Conservation (phyloP, 1,284 basidiomycete genomes). For the Athelia psychrophila region DNA sequence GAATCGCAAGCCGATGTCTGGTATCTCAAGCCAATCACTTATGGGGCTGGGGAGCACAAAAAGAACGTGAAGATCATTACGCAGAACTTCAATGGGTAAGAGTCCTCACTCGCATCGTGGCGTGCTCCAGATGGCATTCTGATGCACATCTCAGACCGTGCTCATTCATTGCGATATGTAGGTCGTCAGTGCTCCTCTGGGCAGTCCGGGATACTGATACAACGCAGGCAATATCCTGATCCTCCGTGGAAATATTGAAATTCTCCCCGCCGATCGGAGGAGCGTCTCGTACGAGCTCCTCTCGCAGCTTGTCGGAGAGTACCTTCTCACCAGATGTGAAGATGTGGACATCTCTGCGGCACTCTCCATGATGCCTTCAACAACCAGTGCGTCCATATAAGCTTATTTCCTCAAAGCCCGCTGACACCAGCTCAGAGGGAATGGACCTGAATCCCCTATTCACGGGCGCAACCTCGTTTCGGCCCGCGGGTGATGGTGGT, state of each 20-base stretch:
- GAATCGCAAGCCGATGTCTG: constrained; percentile 65
- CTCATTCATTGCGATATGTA: constrained; percentile 87
- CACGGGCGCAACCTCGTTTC: constrained; percentile 63
- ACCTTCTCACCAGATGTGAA: constrained; percentile 62
- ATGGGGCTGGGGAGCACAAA: constrained; percentile 35
- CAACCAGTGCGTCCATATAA: constrained; percentile 57
- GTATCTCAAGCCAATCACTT: constrained; percentile 72
- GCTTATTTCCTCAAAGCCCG: constrained; percentile 1
- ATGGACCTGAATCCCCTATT: constrained; percentile 87
- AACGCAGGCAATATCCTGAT: constrained; percentile 82
- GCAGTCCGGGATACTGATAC: not conserved
- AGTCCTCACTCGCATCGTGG: constrained; percentile 20
- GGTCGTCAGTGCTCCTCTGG: constrained; percentile 19
- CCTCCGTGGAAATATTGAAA: constrained; percentile 71
- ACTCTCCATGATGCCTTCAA: constrained; percentile 78
- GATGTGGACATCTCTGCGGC: constrained; percentile 74
- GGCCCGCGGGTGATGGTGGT: constrained; percentile 57
- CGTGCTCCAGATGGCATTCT: not conserved
- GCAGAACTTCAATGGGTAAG: constrained; percentile 77
- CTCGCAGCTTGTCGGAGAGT: constrained; percentile 79
- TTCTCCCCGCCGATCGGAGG: constrained; percentile 59
- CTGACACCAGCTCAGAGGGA: constrained; percentile 48
- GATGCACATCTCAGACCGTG: constrained; percentile 59
- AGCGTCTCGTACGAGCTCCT: constrained; percentile 85
- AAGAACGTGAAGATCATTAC: constrained; percentile 65